Evolutionary conservation across 306 rosid genomes (phyloP).

Genomic region (Arachis stenosperma): DNA sequence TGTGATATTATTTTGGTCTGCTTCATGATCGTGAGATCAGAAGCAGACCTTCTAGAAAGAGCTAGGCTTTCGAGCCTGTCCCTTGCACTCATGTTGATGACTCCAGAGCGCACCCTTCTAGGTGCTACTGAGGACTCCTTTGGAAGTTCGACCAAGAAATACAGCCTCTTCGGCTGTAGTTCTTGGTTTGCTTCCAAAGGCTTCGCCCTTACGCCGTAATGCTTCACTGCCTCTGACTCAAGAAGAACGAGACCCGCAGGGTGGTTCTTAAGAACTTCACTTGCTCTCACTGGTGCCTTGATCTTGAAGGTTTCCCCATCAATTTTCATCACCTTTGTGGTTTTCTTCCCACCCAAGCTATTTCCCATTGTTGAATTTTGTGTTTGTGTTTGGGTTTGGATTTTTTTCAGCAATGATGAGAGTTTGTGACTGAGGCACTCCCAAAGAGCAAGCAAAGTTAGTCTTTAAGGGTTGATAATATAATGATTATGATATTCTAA

Average conservation of each 20-base stretch:
- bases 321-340: conserved; percentile 80
- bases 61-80: conserved; percentile 79
- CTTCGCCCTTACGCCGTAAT: conserved; percentile 75
- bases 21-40: conserved; percentile 71
- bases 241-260: conserved; percentile 67
- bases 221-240: conserved; percentile 82
- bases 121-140: conserved; percentile 41
- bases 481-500: too few relatives aligned
- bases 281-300: conserved; percentile 58
- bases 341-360: conserved; percentile 64
- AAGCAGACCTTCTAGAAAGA: conserved; percentile 67
- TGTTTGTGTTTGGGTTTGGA: background rate
- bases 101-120: conserved; percentile 75
- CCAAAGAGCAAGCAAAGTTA: conserved; percentile 6
- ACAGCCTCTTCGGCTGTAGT: conserved; percentile 60
- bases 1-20: conserved; percentile 1
- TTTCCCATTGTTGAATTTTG: conserved; percentile 65
- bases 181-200: conserved; percentile 58
- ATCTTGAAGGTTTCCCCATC: conserved; percentile 79
- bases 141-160: conserved; percentile 83
- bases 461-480: background rate
- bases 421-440: background rate
- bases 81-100: conserved; percentile 82
- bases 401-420: background rate
- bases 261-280: conserved; percentile 59